Evolutionary conservation across 2,329 filamentous ascomycete species (phyloP).

Genomic region (Curvularia hawaiiensis): DNA sequence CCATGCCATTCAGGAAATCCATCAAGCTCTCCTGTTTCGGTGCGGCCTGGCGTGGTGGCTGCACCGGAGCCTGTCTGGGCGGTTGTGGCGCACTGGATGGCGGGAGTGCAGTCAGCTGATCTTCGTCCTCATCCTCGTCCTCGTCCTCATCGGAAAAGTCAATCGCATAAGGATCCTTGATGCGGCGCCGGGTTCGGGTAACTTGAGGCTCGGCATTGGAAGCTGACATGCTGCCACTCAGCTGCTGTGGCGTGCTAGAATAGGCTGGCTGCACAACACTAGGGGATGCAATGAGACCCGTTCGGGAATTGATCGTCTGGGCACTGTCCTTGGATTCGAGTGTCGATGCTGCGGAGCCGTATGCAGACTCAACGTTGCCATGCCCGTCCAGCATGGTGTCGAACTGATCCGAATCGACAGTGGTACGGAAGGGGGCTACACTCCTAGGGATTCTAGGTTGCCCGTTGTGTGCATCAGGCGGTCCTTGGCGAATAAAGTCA

Average conservation of each 20-base stretch:
- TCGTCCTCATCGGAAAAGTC: slow-evolving; percentile 59
- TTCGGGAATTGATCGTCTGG: slow-evolving; percentile 75
- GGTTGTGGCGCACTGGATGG: slow-evolving; percentile 36
- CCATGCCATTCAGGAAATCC: slow-evolving; percentile 73
- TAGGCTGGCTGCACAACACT: slow-evolving; percentile 44
- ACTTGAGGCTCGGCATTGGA: slow-evolving; percentile 59
- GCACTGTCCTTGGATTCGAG: slow-evolving; percentile 50
- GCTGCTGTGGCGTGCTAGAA: slow-evolving; percentile 43
- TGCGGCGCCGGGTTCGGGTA: slow-evolving; percentile 74
- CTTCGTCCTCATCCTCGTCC: slow-evolving; percentile 47
- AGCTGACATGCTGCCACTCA: slow-evolving; percentile 37
- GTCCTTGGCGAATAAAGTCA: slow-evolving; percentile 91
- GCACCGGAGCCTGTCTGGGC: slow-evolving; percentile 17
- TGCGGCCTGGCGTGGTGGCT: slow-evolving; percentile 5
- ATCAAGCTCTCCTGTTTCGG: slow-evolving; percentile 63
- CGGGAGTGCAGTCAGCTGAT: slow-evolving; percentile 55
- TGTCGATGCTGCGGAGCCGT: slow-evolving; percentile 43
- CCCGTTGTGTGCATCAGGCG: slow-evolving; percentile 63
- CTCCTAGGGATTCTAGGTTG: slow-evolving; percentile 77
- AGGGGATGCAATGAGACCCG: slow-evolving; percentile 62
- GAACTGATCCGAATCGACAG: slow-evolving; percentile 85
- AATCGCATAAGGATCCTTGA: slow-evolving; percentile 92
- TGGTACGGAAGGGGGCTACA: slow-evolving; percentile 84
- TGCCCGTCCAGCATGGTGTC: slow-evolving; percentile 43
- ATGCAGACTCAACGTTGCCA: slow-evolving; percentile 41